These are phyloP conservation scores for Pseudocercospora macadamiae DNA, from an alignment of 2,329 filamentous ascomycete species.

Conservation along the genomic window DNA sequence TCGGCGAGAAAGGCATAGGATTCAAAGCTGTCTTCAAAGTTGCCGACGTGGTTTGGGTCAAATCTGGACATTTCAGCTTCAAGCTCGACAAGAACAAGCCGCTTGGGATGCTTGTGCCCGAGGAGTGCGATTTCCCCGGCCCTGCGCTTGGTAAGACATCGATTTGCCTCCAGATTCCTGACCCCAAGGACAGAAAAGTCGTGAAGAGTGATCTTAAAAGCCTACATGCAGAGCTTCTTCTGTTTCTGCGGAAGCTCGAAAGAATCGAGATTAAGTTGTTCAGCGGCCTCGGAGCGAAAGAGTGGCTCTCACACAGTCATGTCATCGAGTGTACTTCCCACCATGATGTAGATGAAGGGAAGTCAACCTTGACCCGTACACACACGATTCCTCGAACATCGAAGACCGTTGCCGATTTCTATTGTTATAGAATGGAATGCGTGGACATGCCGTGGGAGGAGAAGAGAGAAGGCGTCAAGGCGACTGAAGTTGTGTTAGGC, in stretches of 20 bases:
- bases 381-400: too few relatives aligned
- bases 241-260: background rate
- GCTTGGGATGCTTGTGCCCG: slow-evolving; percentile 43
- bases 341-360: background rate
- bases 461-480: background rate
- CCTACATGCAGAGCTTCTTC: background rate
- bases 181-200: background rate
- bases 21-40: slow-evolving; percentile 58
- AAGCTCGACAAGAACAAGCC: slow-evolving; percentile 41
- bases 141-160: slow-evolving; percentile 15
- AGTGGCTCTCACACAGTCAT: background rate
- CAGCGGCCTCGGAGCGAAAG: background rate
- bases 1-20: slow-evolving; percentile 57
- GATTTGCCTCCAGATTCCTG: slow-evolving; percentile 28
- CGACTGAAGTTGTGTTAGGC: background rate
- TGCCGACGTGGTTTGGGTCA: slow-evolving; percentile 49
- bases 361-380: background rate
- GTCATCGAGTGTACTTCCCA: background rate
- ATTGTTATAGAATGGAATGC: background rate
- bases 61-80: slow-evolving; percentile 51
- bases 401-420: background rate
- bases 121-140: slow-evolving; percentile 32
- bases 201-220: background rate
- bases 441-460: background rate
- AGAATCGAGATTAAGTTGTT: background rate